Conservation (phyloP, 768 basidiomycete genomes). For the Mycena leptocephala region DNA sequence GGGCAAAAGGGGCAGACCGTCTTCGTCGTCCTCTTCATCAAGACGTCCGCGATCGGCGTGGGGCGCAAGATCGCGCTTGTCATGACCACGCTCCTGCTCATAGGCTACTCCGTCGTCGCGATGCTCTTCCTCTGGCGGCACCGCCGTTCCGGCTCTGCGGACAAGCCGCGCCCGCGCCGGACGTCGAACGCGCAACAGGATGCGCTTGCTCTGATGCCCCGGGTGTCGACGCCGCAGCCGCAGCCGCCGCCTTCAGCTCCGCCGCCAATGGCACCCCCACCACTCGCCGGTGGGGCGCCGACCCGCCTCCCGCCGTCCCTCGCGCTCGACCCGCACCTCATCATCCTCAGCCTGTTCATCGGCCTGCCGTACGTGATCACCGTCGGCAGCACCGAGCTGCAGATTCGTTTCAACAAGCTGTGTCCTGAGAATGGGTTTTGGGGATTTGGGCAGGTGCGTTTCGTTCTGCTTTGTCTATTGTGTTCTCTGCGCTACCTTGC, state of each 20-base stretch:
- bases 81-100: conserved; percentile 7
- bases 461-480: too few species aligned
- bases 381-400: conserved; percentile 35
- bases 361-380: conserved; percentile 17
- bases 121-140: conserved; percentile 6
- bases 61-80: conserved; percentile 25
- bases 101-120: conserved; percentile 18
- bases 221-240: background rate
- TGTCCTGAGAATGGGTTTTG: conserved; percentile 30
- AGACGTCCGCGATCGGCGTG: conserved; percentile 4
- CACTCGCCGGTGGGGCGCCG: background rate
- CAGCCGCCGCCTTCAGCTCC: background rate
- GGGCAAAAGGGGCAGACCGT: background rate
- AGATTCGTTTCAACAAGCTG: conserved; percentile 35
- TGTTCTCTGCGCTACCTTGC: too few species aligned
- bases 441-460: conserved; percentile 51
- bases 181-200: too few species aligned
- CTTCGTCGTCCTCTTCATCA: conserved; percentile 22
- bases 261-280: background rate
- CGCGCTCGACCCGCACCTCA: conserved; percentile 25
- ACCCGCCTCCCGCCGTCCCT: conserved; percentile 18
- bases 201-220: too few species aligned
- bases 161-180: background rate
- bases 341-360: conserved; percentile 6
- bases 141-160: background rate